phyloP scores from a whole-genome alignment of 129 eudicot genomes.

The Solidago caesia region DNA sequence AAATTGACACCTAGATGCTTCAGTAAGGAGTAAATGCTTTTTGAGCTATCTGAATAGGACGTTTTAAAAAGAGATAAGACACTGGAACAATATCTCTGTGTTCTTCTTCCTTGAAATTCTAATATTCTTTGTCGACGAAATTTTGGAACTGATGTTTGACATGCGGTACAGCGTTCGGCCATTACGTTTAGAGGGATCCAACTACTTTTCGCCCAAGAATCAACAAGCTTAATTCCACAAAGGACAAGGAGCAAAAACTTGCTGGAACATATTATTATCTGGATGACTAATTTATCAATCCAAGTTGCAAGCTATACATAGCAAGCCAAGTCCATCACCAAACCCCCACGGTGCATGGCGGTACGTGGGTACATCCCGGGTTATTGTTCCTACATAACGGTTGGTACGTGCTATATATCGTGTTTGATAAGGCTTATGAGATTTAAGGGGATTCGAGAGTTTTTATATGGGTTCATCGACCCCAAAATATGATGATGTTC shows the following conservation, averaged over 20 bases:
- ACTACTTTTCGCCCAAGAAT: constrained; percentile 78
- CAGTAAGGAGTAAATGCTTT: too few relatives aligned
- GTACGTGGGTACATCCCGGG: too few relatives aligned
- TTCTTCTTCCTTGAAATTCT: background rate
- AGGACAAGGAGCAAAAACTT: constrained; percentile 87
- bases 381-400: too few relatives aligned
- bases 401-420: too few relatives aligned
- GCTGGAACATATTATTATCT: constrained; percentile 88
- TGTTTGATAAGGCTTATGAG: too few relatives aligned
- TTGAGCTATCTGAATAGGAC: too few relatives aligned
- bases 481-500: too few relatives aligned
- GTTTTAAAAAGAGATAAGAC: too few relatives aligned
- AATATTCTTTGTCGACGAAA: background rate
- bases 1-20: background rate
- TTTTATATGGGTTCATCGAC: too few relatives aligned
- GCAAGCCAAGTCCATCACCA: background rate
- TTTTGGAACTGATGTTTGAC: background rate
- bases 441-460: too few relatives aligned
- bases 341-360: too few relatives aligned
- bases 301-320: background rate
- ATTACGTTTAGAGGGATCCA: constrained; percentile 56
- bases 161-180: background rate
- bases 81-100: background rate
- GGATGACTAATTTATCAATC: constrained; percentile 50
- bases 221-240: constrained; percentile 79